Percentiles rank a stretch among this genome's conserved stretches.
phyloP scores from a whole-genome alignment of 139 green algal genomes.

The Desmodesmus armatus region DNA sequence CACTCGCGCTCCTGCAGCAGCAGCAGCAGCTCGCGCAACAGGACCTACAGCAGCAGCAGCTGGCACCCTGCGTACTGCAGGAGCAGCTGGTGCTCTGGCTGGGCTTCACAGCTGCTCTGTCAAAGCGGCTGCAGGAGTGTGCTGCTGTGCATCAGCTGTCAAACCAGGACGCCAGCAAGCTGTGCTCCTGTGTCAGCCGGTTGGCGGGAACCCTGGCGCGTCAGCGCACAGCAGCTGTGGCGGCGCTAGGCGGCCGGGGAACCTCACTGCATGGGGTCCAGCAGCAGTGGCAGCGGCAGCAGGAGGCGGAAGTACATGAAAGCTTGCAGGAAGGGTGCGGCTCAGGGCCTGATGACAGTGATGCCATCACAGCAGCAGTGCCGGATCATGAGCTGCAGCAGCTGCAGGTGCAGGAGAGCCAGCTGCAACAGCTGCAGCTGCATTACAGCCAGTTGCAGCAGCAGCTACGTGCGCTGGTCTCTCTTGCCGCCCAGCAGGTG shows the following conservation, averaged over 20 bases:
- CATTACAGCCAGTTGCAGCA: not conserved
- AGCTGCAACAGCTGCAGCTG: too few relatives aligned
- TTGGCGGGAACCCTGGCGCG: not conserved
- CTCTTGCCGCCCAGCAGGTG: not conserved
- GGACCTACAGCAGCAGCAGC: not conserved
- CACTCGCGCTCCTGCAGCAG: slow-evolving; percentile 20
- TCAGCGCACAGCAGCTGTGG: too few relatives aligned
- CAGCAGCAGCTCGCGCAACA: not conserved
- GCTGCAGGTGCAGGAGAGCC: not conserved
- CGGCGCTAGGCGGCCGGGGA: too few relatives aligned
- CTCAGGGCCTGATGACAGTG: too few relatives aligned
- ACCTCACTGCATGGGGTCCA: too few relatives aligned
- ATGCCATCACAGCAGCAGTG: not conserved
- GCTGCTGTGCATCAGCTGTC: not conserved
- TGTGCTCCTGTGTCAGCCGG: not conserved
- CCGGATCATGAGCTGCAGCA: not conserved
- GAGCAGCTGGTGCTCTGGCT: not conserved
- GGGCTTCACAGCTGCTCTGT: not conserved
- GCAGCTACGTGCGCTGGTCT: not conserved
- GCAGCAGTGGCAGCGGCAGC: too few relatives aligned
- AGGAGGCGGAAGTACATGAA: too few relatives aligned
- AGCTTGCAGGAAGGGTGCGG: too few relatives aligned
- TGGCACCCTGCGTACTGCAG: not conserved
- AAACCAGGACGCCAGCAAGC: not conserved
- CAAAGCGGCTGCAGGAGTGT: not conserved